phyloP scores from a whole-genome alignment of 2,329 filamentous ascomycete genomes.

The Calonectria henricotiae region DNA sequence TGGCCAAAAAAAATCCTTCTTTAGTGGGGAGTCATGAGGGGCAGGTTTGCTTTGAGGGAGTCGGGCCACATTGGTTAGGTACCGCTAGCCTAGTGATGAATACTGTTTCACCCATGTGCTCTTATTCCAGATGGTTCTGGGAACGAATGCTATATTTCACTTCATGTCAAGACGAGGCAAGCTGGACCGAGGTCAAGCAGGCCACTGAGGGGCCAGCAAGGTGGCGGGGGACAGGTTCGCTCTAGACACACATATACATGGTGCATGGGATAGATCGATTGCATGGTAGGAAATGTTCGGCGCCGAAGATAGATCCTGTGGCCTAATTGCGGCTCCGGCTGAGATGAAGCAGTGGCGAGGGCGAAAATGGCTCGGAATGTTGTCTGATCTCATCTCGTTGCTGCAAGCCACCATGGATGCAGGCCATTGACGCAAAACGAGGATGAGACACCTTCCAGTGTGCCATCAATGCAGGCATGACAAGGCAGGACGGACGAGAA shows the following conservation, averaged over 20 bases:
- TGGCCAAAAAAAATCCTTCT: constrained; percentile 1
- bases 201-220: constrained; percentile 26
- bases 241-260: constrained; percentile 30
- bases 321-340: constrained; percentile 34
- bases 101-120: background rate
- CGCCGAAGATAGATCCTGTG: constrained; percentile 5
- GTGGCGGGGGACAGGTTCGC: constrained; percentile 43
- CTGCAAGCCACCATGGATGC: constrained; percentile 47
- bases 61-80: background rate
- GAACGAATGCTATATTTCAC: background rate
- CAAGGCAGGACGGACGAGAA: constrained; percentile 13
- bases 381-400: constrained; percentile 15
- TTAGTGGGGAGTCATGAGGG: constrained; percentile 21
- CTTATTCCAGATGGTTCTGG: background rate
- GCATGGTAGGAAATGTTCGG: constrained; percentile 7
- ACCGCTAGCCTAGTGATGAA: constrained; percentile 1
- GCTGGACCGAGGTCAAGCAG: background rate
- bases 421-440: constrained; percentile 21
- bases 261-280: constrained; percentile 35
- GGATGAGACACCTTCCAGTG: constrained; percentile 17
- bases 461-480: constrained; percentile 9
- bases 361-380: constrained; percentile 49
- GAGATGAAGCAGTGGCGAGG: constrained; percentile 7
- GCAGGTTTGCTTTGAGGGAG: background rate
- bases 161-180: background rate